Evolutionary conservation across 306 rosid genomes (phyloP).

Genomic region (Cicer yamashitae): DNA sequence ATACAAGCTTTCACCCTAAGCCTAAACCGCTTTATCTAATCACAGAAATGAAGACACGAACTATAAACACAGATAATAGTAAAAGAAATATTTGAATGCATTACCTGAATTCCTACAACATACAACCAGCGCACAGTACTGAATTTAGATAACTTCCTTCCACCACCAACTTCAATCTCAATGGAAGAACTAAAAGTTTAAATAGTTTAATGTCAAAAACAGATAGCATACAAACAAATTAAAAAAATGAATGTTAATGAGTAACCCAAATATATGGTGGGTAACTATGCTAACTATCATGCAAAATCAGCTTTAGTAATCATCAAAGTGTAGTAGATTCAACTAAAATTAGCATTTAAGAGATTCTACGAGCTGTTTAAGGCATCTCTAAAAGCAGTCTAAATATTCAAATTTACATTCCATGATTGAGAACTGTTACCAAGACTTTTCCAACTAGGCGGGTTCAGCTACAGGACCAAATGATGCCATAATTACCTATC

Average conservation of each 20-base stretch:
- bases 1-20: constrained; percentile 21
- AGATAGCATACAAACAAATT: constrained; percentile 33
- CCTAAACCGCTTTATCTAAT: constrained; percentile 22
- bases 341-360: constrained; percentile 20
- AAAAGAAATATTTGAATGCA: constrained; percentile 31
- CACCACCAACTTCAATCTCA: constrained; percentile 95
- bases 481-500: constrained; percentile 7
- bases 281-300: constrained; percentile 9
- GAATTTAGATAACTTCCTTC: constrained; percentile 88
- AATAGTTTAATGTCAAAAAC: constrained; percentile 47
- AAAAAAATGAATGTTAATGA: constrained; percentile 11
- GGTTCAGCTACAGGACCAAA: neutral
- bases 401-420: constrained; percentile 3
- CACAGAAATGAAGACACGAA: neutral
- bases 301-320: constrained; percentile 25
- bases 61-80: constrained; percentile 15
- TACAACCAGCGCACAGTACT: constrained; percentile 87
- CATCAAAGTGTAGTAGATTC: constrained; percentile 3
- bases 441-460: neutral
- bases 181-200: constrained; percentile 72
- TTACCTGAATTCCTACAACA: constrained; percentile 89
- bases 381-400: neutral
- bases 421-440: neutral
- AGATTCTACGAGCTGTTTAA: neutral
- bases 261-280: constrained; percentile 27